Evolutionary conservation across 208 protist genomes (phyloP), one percentile per base, ranked within the genome.

Genomic region (Acanthamoeba culbertsoni): DNA sequence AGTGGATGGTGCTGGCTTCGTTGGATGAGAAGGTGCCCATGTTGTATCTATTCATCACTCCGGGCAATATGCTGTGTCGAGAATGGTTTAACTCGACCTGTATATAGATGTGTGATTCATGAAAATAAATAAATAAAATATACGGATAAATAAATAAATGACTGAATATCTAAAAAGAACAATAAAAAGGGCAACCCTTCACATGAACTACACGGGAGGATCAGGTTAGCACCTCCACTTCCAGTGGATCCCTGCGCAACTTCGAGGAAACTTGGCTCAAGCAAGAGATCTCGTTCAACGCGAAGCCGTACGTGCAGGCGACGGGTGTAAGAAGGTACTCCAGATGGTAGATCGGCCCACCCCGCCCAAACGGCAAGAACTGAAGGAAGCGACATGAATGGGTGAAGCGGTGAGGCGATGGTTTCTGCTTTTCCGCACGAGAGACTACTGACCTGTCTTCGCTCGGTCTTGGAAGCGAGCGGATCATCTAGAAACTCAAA

Each of bases 71-170:
- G 57, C 91, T 93, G 45, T 96, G 95, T 6, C 77, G 42, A 28
- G 46, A 79, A 63, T 94, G 46, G 79, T 95, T 96, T n/a, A 95
- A 96, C 28, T 96, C 95, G 5, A 96, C 95, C 37, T 95, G 86
- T 28, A 55, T 12, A n/a, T n/a, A n/a, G n/a, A n/a, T n/a, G n/a
- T n/a, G 33, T 37, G 40, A 7, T n/a, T 6, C 43, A 90, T 14
- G n/a, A 42, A 77, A 12, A 59, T 77, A 77, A 40, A 31, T 77
- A 28, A 31, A 31, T 35, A 20, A 14, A 20, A 23, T 86, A 55
- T 86, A 12, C 16, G 35, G 18, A 33, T 75, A 12, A n/a, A 40
- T n/a, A n/a, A n/a, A n/a, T n/a, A n/a, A n/a, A n/a, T n/a, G n/a
- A n/a, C n/a, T n/a, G n/a, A n/a, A n/a, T n/a, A n/a, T n/a, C n/a